phyloP scores from a whole-genome alignment of 805 yeast species.

The Saturnispora sanitii region DNA sequence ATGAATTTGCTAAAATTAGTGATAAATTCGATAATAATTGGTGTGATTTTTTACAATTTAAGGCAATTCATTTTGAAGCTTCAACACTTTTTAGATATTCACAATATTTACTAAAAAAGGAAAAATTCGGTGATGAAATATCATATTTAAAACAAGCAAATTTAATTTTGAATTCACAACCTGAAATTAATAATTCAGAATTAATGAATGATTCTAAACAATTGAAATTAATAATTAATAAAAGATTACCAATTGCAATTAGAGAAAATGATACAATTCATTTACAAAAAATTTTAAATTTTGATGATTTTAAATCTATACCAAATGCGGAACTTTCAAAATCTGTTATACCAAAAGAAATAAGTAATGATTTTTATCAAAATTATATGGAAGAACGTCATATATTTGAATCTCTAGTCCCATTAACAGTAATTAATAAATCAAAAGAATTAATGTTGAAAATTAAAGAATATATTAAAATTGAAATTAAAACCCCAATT shows the following conservation, averaged over 20 bases:
- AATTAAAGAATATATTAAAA: slow-evolving; percentile 19
- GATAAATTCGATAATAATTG: slow-evolving; percentile 38
- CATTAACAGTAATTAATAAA: slow-evolving; percentile 54
- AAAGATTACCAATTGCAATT: slow-evolving; percentile 45
- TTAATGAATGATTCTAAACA: slow-evolving; percentile 46
- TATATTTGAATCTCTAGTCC: slow-evolving; percentile 55
- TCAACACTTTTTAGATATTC: slow-evolving; percentile 63
- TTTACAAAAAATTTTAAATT: slow-evolving; percentile 50
- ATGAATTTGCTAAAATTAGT: slow-evolving; percentile 26
- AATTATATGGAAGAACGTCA: slow-evolving; percentile 17
- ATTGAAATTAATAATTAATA: slow-evolving; percentile 35
- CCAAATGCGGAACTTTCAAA: slow-evolving; percentile 49
- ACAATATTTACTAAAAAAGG: slow-evolving; percentile 33
- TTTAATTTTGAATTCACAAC: slow-evolving; percentile 23
- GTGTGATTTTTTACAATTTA: slow-evolving; percentile 51
- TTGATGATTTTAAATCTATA: slow-evolving; percentile 31
- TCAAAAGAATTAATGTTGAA: slow-evolving; percentile 52
- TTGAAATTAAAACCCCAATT: slow-evolving; percentile 31
- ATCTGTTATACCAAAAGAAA: slow-evolving; percentile 25
- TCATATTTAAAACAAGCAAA: slow-evolving; percentile 41
- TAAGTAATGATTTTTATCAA: slow-evolving; percentile 17
- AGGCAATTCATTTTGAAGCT: slow-evolving; percentile 56
- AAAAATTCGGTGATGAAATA: slow-evolving; percentile 66
- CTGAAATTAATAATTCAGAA: neutral
- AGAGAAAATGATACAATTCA: slow-evolving; percentile 78